These are phyloP conservation scores for Xylaria venustula DNA, from an alignment of 495 filamentous ascomycete species.

Conservation along the genomic window DNA sequence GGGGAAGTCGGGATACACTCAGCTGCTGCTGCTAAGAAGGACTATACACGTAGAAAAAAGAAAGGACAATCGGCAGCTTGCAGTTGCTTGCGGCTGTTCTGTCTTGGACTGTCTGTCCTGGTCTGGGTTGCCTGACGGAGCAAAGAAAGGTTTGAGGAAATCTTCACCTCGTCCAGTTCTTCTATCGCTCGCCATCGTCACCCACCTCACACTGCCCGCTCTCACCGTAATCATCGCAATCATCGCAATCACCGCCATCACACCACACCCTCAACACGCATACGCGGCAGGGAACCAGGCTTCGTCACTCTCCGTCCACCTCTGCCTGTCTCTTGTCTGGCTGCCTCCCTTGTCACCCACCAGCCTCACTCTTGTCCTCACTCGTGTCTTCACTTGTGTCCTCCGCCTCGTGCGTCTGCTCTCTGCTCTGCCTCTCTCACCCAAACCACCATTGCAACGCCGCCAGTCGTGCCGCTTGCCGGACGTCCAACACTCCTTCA, in stretches of 20 bases:
- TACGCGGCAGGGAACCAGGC: background rate
- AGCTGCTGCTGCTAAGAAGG: background rate
- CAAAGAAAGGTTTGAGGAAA: slow-evolving; percentile 38
- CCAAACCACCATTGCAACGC: slow-evolving; percentile 20
- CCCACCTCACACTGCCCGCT: background rate
- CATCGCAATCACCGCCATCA: slow-evolving; percentile 17
- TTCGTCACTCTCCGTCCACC: background rate
- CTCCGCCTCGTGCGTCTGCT: slow-evolving; percentile 20
- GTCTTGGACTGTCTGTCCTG: too few species aligned
- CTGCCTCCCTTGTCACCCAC: slow-evolving; percentile 2
- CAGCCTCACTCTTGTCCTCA: slow-evolving; percentile 20
- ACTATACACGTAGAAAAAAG: slow-evolving; percentile 9
- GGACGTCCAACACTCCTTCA: slow-evolving; percentile 10
- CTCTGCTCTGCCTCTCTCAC: background rate
- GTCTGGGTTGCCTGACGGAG: slow-evolving; percentile 21
- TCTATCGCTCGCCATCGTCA: slow-evolving; percentile 17
- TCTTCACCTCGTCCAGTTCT: slow-evolving; percentile 28
- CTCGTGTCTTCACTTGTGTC: slow-evolving; percentile 17
- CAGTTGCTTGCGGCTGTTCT: slow-evolving; percentile 17
- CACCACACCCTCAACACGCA: background rate
- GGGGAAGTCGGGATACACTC: background rate
- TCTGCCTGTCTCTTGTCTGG: background rate
- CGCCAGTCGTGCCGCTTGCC: slow-evolving; percentile 11
- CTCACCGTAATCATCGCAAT: too few species aligned
- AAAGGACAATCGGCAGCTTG: slow-evolving; percentile 21